Conservation (phyloP, 495 filamentous ascomycete genomes). For the Penicillium salamii region DNA sequence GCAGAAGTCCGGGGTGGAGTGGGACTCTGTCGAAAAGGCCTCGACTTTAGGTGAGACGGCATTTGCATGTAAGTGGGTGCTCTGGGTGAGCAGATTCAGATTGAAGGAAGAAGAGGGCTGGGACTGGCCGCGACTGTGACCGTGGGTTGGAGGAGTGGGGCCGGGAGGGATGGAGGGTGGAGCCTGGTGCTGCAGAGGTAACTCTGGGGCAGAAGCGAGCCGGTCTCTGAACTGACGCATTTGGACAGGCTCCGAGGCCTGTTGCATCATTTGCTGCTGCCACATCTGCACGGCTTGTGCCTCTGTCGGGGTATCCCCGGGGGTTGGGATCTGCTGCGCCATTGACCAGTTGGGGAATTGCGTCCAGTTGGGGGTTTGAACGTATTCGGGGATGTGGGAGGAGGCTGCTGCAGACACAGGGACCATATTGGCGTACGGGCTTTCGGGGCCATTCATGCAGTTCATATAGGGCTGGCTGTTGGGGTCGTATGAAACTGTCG, state of each 20-base stretch:
- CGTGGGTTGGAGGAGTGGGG: slow-evolving; percentile 3
- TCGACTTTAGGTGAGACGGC: slow-evolving; percentile 24
- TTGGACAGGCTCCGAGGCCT: slow-evolving; percentile 23
- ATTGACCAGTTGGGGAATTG: slow-evolving; percentile 24
- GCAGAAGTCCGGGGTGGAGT: slow-evolving; percentile 38
- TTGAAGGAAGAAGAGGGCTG: slow-evolving; percentile 23
- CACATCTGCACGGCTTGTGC: slow-evolving; percentile 24
- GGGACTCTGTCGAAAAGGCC: slow-evolving; percentile 25
- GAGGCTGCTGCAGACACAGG: slow-evolving; percentile 16
- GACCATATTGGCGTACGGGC: slow-evolving; percentile 15
- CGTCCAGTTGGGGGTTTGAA: slow-evolving; percentile 12
- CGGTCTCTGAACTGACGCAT: slow-evolving; percentile 40
- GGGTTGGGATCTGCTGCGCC: slow-evolving; percentile 24
- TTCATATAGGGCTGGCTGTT: slow-evolving; percentile 27
- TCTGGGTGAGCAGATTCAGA: slow-evolving; percentile 25
- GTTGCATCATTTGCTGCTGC: slow-evolving; percentile 35
- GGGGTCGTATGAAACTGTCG: slow-evolving; percentile 23
- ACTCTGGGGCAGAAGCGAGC: slow-evolving; percentile 37
- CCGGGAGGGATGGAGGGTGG: slow-evolving; percentile 15
- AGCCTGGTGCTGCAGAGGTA: slow-evolving; percentile 25
- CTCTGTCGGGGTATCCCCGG: slow-evolving; percentile 23
- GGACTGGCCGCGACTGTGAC: slow-evolving; percentile 19
- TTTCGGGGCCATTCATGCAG: slow-evolving; percentile 15
- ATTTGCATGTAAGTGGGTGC: slow-evolving; percentile 19
- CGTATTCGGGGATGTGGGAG: slow-evolving; percentile 28